A percentile compares a stretch with the other conserved stretches of the same genome.
Conservation (phyloP, 306 rosid genomes). For the Acacia crassicarpa region DNA sequence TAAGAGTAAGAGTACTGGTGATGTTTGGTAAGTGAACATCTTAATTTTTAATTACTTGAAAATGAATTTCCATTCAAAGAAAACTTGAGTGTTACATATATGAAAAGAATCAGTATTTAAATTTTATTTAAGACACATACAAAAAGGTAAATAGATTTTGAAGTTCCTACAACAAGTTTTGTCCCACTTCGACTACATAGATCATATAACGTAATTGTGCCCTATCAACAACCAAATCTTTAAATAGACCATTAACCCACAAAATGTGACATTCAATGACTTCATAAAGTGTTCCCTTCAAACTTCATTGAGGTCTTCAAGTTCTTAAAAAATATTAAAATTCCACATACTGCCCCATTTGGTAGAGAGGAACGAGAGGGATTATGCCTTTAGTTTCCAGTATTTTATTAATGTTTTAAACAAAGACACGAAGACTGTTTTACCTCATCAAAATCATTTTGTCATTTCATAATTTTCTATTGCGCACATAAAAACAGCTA, state of each 20-base stretch:
- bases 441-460: background rate
- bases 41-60: background rate
- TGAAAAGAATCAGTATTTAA: background rate
- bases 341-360: background rate
- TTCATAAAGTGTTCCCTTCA: too few species aligned
- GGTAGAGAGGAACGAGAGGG: background rate
- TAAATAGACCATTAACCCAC: too few species aligned
- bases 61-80: background rate
- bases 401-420: background rate
- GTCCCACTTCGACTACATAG: accelerated
- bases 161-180: background rate
- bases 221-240: too few species aligned
- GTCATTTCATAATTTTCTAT: background rate
- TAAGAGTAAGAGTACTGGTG: background rate
- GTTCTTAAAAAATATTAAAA: background rate
- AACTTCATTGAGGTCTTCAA: background rate
- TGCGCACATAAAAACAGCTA: background rate
- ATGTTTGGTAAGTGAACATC: background rate
- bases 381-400: background rate
- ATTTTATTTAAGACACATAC: background rate
- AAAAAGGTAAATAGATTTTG: background rate
- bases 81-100: background rate
- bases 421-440: background rate
- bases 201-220: too few species aligned
- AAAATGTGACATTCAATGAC: too few species aligned